Evolutionary conservation across 1,284 basidiomycete species (phyloP), one percentile per base, ranked within the genome.

Genomic region (Papiliotrema fonsecae): DNA sequence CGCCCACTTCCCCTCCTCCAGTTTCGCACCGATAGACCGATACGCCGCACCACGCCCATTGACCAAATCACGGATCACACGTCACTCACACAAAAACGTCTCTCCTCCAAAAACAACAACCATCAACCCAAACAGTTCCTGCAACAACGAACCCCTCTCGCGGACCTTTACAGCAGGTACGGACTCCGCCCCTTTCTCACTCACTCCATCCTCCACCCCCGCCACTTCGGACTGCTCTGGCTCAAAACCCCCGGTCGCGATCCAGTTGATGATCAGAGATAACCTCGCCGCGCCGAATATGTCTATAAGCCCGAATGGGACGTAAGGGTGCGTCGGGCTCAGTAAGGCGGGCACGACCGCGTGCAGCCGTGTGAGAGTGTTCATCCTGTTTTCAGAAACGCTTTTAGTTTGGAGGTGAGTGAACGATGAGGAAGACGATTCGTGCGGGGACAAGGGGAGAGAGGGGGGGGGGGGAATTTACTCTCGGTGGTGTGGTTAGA

Each of bases 91-190:
- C 0, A 74, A 58, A 37, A 73, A 72, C 1, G 71, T 73, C 52
- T 74, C 72, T 19, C 69, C 70, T 16, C 72, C 72, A 54, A 72
- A 74, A 2, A 74, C 54, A 25, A 74, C 56, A 0, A 72, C 49
- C 53, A 68, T 34, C n/a, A 74, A 57, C 0, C 71, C 72, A 10
- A 67, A 45, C 6, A 61, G 51, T 49, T 74, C 72, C 47, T 71
- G 69, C 47, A 70, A 28, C 10, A 58, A 48, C 16, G 49, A 57
- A 11, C n/a, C 51, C 24, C 10, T 50, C 56, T 13, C 42, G 45
- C n/a, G 18, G 38, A 6, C 46, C 31, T 22, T 32, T 24, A 52
- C 55, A 7, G 47, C 43, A 18, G 42, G 32, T n/a, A n/a, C n/a
- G n/a, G n/a, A n/a, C n/a, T n/a, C n/a, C n/a, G n/a, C n/a, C n/a